Conservation (phyloP, 148 eudicot species). For the Vaccinium darrowii region DNA sequence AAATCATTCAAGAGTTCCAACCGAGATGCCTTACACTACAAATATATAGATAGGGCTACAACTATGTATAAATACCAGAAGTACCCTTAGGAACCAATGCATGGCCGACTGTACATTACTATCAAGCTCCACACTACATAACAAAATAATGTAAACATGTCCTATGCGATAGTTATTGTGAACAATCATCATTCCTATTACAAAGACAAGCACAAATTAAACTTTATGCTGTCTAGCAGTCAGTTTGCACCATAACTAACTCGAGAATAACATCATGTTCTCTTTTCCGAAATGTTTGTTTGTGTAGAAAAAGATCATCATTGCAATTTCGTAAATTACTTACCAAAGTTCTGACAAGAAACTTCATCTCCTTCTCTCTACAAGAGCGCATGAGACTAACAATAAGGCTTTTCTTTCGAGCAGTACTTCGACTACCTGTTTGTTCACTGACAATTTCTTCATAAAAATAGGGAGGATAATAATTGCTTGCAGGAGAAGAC, state of each 20-base stretch:
- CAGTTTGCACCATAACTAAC: neutral
- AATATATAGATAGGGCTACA: neutral
- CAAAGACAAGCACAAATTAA: neutral
- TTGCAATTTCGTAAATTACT: conserved; percentile 18
- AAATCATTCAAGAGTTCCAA: neutral
- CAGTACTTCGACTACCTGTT: conserved; percentile 88
- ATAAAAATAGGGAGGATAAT: conserved; percentile 19
- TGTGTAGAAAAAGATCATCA: neutral
- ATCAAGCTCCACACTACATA: neutral
- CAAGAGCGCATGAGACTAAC: conserved; percentile 87
- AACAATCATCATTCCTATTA: neutral
- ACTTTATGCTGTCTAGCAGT: neutral
- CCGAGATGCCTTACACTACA: neutral
- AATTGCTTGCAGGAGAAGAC: neutral
- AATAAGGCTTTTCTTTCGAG: conserved; percentile 74
- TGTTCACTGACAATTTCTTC: conserved; percentile 64
- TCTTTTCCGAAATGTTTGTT: neutral
- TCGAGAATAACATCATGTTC: neutral
- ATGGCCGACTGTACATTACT: neutral
- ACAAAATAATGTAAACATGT: neutral
- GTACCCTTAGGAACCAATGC: neutral
- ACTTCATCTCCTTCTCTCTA: conserved; percentile 96
- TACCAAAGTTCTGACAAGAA: conserved; percentile 92
- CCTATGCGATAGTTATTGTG: neutral
- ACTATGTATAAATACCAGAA: neutral